Base-by-base conservation (phyloP, 2,329 filamentous ascomycete genomes). In the Trichoderma simmonsii region DNA sequence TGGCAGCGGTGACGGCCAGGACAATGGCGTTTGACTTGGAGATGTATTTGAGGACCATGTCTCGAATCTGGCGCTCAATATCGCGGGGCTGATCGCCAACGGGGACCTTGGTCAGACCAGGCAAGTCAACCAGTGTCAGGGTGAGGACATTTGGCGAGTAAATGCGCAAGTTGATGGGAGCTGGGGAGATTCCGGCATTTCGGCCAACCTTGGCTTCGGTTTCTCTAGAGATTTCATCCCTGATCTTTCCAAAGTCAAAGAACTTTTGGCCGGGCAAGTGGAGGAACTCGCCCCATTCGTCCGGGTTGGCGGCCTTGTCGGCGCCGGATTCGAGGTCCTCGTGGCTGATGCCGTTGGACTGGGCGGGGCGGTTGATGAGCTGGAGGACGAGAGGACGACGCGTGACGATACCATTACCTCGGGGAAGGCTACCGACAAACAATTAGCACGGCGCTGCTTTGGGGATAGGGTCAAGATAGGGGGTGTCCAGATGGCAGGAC, bases 31-130 rank as follows among this genome's bases (percentile, higher is more conserved):
- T 99, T 39, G 95, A 92, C 86, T 99, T 99, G 84, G 92, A 93
- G 81, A 99, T 99, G 82, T 98, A 96, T 86, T 98, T 98, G 80
- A 98, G 85, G 57, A 99, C 95, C 94, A 99, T 98, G 79, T 98
- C 96, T 80, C 90, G 91, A 79, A 98, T 99, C 84, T 99, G 96
- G 78, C 90, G 90, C 86, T 98, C 95, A 78, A 98, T 98, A 85
- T 98, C 95, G 81, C 94, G 91, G 60, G 95, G 95, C 83, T 98
- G 95, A 80, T 98, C 95, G 77, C 95, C 95, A 48, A 98, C 95
- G 9, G 95, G 95, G 71, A 98, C 95, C 85, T 97, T 97, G 75
- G 96, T 99, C 80, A 99, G 85, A 82, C 96, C 96, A 61, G 96
- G 96, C 83, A 99, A 85, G 88, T 99, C 96, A 79, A 99, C 96